Base-by-base conservation (phyloP, 2,329 filamentous ascomycete species). In the Calonectria henricotiae region DNA sequence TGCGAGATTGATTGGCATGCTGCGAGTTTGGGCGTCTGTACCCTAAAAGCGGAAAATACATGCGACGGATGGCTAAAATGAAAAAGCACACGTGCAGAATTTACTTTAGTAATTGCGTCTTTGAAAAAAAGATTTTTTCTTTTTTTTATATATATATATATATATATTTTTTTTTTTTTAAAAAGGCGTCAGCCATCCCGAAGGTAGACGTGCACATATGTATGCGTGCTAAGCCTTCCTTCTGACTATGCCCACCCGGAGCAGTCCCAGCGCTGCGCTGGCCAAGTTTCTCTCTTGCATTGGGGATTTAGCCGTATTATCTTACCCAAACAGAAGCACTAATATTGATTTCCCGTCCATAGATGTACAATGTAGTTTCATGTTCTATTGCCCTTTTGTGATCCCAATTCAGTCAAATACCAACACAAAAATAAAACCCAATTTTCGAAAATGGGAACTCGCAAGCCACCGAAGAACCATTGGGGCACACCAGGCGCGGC, bases 1-100 rank as follows among this genome's bases (percentile, higher is more conserved):
- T 20, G 35, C 37, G 30, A 58, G 44, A 60, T 58, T 55, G 63
- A 65, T 65, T 69, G 46, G 62, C 64, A 43, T 66, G 64, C 43
- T 37, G 15, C 47, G 25, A n/a, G 47, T 32, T 51, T 51, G 25
- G 46, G 46, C 47, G 47, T 15, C 25, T 58, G 51, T 32, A 25
- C 51, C 51, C 51, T 58, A 39, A 58, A 58, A 37, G 51, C 32
- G 61, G 44, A 54, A 63, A 41, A 64, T 64, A 37, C 46, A 64
- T 44, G 25, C 47, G 37, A 61, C 43, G 55, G 37, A n/a, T 44
- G 23, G 23, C 17, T 3, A 41, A 44, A 32, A 61, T 6, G 17
- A 20, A 20, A 44, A 37, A 44, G 15, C 35, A 60, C 25, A 43
- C 15, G 12, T 37, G 51, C 35, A 47, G 61, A 37, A 25, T 37